Conservation (phyloP, 169 alveolate genomes). For the Plasmodium gonderi region DNA sequence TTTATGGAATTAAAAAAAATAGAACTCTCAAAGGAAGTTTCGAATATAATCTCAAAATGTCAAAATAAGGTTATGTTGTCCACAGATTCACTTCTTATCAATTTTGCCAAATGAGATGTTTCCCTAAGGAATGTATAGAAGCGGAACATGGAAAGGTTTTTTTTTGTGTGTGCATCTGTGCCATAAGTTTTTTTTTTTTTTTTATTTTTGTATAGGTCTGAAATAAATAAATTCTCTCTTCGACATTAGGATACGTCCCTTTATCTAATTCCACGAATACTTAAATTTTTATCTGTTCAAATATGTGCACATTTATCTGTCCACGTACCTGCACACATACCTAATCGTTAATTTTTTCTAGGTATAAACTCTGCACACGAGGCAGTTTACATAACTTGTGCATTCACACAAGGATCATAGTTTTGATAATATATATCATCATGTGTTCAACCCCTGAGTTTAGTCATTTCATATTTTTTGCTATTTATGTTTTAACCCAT, state of each 20-base stretch:
- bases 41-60: slow-evolving; percentile 91
- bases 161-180: too few relatives aligned
- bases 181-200: too few relatives aligned
- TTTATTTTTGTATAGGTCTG: too few relatives aligned
- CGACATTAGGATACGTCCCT: too few relatives aligned
- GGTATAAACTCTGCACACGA: background rate
- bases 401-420: background rate
- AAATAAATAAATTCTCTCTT: too few relatives aligned
- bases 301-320: too few relatives aligned
- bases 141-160: too few relatives aligned
- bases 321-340: background rate
- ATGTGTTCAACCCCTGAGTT: background rate
- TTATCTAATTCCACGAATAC: too few relatives aligned
- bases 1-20: slow-evolving; percentile 94
- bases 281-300: too few relatives aligned
- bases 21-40: slow-evolving; percentile 95
- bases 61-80: slow-evolving; percentile 88
- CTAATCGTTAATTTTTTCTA: background rate
- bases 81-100: slow-evolving; percentile 77
- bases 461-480: background rate
- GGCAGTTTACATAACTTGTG: background rate
- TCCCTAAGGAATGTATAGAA: too few relatives aligned
- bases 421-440: background rate
- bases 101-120: slow-evolving; percentile 39
- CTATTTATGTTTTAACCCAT: too few relatives aligned